These are phyloP conservation scores for Ochetophila trinervis DNA, from an alignment of 306 rosid species.

Conservation along the genomic window DNA sequence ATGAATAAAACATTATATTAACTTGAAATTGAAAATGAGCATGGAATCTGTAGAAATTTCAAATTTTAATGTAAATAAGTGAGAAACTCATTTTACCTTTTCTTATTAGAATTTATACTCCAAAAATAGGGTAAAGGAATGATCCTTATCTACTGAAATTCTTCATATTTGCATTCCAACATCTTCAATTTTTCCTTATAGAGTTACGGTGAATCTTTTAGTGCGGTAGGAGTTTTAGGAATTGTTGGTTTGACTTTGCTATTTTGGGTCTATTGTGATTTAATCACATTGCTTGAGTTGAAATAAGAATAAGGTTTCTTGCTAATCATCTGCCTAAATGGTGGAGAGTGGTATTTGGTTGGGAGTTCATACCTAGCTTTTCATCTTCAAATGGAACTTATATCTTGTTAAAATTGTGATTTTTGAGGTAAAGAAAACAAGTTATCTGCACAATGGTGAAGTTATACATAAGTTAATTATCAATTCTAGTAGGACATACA, in stretches of 20 bases:
- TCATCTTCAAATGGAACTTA: neutral
- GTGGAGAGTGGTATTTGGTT: neutral
- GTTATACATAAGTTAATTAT: neutral
- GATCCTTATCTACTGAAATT: neutral
- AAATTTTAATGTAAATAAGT: no score
- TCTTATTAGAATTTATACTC: no score
- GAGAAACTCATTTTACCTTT: no score
- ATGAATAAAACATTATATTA: no score
- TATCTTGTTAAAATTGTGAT: neutral
- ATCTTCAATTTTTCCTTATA: neutral
- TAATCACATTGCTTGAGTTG: no score
- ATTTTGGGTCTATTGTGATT: neutral
- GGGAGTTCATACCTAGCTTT: constrained; percentile 1
- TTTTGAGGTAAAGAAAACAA: neutral
- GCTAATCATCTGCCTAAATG: neutral
- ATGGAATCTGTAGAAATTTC: no score
- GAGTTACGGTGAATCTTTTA: neutral
- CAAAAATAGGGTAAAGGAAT: no score
- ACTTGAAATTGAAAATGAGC: no score
- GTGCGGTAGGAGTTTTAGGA: neutral
- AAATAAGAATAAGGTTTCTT: neutral
- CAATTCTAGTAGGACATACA: neutral
- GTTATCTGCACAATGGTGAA: neutral
- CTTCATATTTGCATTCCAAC: neutral
- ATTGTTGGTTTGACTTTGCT: neutral